Evolutionary conservation across 2,329 filamentous ascomycete species (phyloP).

Genomic region (Colletotrichum eremochloae): DNA sequence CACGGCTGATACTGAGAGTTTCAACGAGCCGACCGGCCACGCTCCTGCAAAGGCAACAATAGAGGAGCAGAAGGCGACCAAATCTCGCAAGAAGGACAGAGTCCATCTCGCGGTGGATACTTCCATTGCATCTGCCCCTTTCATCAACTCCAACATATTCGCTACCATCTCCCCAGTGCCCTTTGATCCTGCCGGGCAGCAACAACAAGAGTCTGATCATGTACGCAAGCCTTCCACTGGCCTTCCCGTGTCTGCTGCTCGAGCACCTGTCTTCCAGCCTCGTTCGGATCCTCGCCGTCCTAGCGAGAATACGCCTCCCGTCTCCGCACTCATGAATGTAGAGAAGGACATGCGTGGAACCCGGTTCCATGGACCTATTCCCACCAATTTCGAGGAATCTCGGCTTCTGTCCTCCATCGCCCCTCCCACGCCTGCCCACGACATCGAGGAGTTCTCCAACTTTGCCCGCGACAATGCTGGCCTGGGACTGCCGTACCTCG

Average conservation of each 20-base stretch:
- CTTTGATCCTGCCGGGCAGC: background rate
- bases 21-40: background rate
- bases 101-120: conserved; percentile 34
- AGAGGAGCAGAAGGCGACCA: conserved; percentile 12
- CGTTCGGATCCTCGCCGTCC: conserved; percentile 44
- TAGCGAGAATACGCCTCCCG: conserved; percentile 45
- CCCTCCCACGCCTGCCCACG: conserved; percentile 35
- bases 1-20: background rate
- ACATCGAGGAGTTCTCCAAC: conserved; percentile 30
- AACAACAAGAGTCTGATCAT: background rate
- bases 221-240: conserved; percentile 49
- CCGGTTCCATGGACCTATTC: conserved; percentile 26
- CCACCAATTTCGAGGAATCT: conserved; percentile 27
- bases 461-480: conserved; percentile 34
- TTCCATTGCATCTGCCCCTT: conserved; percentile 26
- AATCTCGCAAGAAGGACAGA: conserved; percentile 26
- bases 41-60: background rate
- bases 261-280: conserved; percentile 64
- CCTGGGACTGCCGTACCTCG: conserved; percentile 63
- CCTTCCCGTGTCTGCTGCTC: conserved; percentile 61
- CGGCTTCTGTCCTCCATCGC: conserved; percentile 28
- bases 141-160: conserved; percentile 16
- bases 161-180: conserved; percentile 7
- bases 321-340: conserved; percentile 44
- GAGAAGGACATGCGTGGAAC: conserved; percentile 1